These are phyloP conservation scores for Cadophora gregata DNA, from an alignment of 2,329 filamentous ascomycete genomes.

Conservation along the genomic window DNA sequence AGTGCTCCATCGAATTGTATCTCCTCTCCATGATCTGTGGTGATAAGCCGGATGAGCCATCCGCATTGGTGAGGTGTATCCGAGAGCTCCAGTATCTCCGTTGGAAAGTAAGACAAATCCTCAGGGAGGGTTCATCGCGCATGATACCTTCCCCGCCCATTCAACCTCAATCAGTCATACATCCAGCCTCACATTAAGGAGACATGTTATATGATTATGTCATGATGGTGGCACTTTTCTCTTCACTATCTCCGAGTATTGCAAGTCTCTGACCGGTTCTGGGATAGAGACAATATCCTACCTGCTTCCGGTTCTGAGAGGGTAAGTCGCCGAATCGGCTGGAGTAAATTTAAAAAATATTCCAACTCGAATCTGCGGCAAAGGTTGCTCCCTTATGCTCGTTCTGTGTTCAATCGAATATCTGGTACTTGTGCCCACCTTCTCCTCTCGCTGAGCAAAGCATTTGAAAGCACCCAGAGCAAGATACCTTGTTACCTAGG, in stretches of 20 bases:
- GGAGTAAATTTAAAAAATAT: neutral
- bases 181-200: neutral
- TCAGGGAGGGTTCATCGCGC: neutral
- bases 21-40: neutral
- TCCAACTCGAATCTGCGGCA: neutral
- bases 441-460: neutral
- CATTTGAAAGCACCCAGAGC: neutral
- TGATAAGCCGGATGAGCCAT: neutral
- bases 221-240: neutral
- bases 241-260: neutral
- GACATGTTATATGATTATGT: neutral
- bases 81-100: neutral
- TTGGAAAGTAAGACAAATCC: neutral
- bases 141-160: neutral
- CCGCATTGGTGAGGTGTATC: neutral
- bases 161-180: neutral
- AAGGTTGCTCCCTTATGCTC: neutral
- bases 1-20: neutral
- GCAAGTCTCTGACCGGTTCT: neutral
- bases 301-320: no score
- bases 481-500: neutral
- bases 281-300: no score
- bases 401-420: neutral
- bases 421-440: no score
- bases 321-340: neutral